phyloP scores from a whole-genome alignment of 2,329 filamentous ascomycete species.

The Ophiocordyceps camponoti-leonardi region DNA sequence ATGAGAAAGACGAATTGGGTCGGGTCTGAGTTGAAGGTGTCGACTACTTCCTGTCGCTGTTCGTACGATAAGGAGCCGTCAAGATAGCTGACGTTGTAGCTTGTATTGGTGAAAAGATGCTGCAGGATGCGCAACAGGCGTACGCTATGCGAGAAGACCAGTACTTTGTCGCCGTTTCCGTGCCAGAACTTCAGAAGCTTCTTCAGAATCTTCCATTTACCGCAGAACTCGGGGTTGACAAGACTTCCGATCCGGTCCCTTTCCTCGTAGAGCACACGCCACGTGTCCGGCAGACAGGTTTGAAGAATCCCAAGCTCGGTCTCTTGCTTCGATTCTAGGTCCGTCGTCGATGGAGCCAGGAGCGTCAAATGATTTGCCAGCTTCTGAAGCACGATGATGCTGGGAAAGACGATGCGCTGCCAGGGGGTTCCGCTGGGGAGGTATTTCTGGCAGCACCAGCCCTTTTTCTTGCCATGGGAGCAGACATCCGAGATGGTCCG shows the following conservation, averaged over 20 bases:
- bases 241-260: slow-evolving; percentile 67
- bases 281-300: slow-evolving; percentile 56
- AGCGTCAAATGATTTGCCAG: slow-evolving; percentile 86
- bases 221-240: slow-evolving; percentile 80
- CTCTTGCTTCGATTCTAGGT: slow-evolving; percentile 55
- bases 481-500: slow-evolving; percentile 52
- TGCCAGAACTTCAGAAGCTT: slow-evolving; percentile 85
- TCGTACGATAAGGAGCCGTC: slow-evolving; percentile 73
- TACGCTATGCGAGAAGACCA: slow-evolving; percentile 90
- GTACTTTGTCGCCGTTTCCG: slow-evolving; percentile 75
- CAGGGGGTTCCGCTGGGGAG: slow-evolving; percentile 49
- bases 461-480: slow-evolving; percentile 44
- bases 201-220: slow-evolving; percentile 87
- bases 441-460: slow-evolving; percentile 59
- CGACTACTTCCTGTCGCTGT: slow-evolving; percentile 65
- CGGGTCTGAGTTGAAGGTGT: slow-evolving; percentile 81
- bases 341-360: slow-evolving; percentile 51
- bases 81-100: slow-evolving; percentile 81
- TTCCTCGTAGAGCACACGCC: slow-evolving; percentile 55
- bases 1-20: slow-evolving; percentile 90
- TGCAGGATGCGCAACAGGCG: slow-evolving; percentile 69
- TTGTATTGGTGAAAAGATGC: slow-evolving; percentile 71
- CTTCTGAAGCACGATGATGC: slow-evolving; percentile 69
- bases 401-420: slow-evolving; percentile 69
- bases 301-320: slow-evolving; percentile 60